Evolutionary conservation across 2,329 filamentous ascomycete genomes (phyloP), one percentile per base, ranked within the genome.

Genomic region (Exophiala sp.): DNA sequence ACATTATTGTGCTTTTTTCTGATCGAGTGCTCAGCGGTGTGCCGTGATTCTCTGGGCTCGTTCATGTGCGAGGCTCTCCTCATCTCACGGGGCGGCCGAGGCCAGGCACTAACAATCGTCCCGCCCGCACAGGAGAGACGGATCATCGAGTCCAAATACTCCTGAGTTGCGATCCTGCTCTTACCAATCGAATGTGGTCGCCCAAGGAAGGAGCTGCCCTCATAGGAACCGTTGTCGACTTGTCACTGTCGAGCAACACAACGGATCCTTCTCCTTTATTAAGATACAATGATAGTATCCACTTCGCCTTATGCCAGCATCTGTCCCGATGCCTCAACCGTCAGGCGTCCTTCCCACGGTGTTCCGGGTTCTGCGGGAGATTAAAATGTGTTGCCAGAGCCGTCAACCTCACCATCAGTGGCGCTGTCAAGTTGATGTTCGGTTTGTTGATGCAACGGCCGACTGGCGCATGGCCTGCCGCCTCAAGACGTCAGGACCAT

Each of bases 361-460:
- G 18, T 37, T 19, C 14, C 35, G 27, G 35, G 13, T 16, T 14
- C 16, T 21, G 19, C 23, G 45, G 52, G 52, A 55, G 29, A 55
- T 55, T 55, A 44, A 39, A 38, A 19, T 24, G 35, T 37, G 24
- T 44, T 55, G 52, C 41, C 52, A 55, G 23, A 42, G 5, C 48
- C 43, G 34, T 49, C 52, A 55, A 22, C 24, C 32, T 7, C 22
- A 34, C 23, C 40, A 14, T 48, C 45, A 34, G 35, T 44, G 45
- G 37, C 50, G 45, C 39, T 52, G 34, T 37, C 34, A 37, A 18
- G 14, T 37, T 18, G 14, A 37, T 11, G 13, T 19, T 37, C 34
- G 34, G 34, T 37, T 37, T 35, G 14, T 40, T 29, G 23, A 13
- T 14, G 38, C 18, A 10, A 21, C 19, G n/a, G 9, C 7, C 7